Conservation (phyloP, 2,329 filamentous ascomycete genomes). For the Magnaporthiopsis rhizophila region DNA sequence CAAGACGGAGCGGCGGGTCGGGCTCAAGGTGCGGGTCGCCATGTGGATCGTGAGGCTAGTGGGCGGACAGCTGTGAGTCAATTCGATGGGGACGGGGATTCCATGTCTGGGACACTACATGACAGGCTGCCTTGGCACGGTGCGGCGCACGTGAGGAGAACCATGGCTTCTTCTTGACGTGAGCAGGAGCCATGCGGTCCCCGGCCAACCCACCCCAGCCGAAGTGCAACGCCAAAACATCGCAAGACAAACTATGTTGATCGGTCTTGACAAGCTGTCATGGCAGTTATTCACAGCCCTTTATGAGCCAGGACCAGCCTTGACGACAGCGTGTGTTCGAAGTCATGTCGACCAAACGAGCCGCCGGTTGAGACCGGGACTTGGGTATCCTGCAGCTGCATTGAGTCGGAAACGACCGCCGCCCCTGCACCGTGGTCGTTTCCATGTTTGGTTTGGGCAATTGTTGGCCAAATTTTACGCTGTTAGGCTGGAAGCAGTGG, state of each 20-base stretch:
- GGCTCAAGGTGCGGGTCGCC: slow-evolving; percentile 73
- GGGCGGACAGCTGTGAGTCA: slow-evolving; percentile 69
- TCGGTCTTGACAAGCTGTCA: too few relatives aligned
- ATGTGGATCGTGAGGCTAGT: slow-evolving; percentile 90
- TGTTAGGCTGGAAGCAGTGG: too few relatives aligned
- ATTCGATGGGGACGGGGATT: background rate
- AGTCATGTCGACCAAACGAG: too few relatives aligned
- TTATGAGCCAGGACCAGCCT: too few relatives aligned
- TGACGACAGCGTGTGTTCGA: too few relatives aligned
- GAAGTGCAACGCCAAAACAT: background rate
- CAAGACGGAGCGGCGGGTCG: slow-evolving; percentile 72
- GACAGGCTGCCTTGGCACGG: background rate
- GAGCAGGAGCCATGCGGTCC: too few relatives aligned
- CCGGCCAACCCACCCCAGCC: background rate
- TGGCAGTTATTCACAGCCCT: too few relatives aligned
- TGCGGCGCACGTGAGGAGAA: too few relatives aligned
- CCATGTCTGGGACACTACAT: background rate
- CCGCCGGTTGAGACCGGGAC: too few relatives aligned
- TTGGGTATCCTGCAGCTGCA: background rate
- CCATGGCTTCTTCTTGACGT: background rate
- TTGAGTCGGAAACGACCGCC: too few relatives aligned
- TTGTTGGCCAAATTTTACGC: too few relatives aligned
- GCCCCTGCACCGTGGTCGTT: too few relatives aligned
- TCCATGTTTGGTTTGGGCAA: background rate
- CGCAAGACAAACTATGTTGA: background rate